Conservation (phyloP, 2,329 filamentous ascomycete genomes). For the Chaetomium globosum region DNA sequence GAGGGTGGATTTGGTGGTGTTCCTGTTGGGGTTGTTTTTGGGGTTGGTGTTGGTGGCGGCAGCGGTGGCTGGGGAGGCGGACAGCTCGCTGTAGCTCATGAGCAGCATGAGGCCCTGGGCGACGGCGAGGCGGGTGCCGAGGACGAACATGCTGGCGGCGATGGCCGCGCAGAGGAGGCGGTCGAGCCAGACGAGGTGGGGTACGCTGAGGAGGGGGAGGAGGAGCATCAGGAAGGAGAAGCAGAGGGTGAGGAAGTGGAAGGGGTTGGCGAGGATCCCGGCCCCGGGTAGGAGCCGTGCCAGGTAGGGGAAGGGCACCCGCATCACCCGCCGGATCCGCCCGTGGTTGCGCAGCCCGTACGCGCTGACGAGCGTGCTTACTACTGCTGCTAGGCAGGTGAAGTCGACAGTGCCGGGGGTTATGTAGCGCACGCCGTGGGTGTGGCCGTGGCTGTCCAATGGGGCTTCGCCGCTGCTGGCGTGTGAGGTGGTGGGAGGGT, state of each 20-base stretch:
- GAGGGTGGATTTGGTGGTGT: constrained; percentile 2
- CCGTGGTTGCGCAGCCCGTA: constrained; percentile 87
- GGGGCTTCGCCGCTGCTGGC: constrained; percentile 40
- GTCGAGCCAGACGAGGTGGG: constrained; percentile 83
- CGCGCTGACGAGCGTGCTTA: constrained; percentile 81
- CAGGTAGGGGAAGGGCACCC: constrained; percentile 66
- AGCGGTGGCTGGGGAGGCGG: constrained; percentile 14
- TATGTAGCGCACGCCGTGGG: constrained; percentile 50
- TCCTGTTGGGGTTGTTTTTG: constrained; percentile 5
- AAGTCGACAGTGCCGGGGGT: constrained; percentile 77
- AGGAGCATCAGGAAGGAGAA: constrained; percentile 77
- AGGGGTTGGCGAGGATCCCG: constrained; percentile 88
- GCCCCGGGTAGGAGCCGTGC: constrained; percentile 75
- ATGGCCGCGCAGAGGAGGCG: constrained; percentile 78
- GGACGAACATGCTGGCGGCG: constrained; percentile 81
- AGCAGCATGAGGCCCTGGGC: constrained; percentile 91
- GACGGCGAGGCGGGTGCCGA: constrained; percentile 81
- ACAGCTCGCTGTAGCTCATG: constrained; percentile 74
- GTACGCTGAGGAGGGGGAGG: constrained; percentile 75
- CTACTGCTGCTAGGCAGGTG: constrained; percentile 78
- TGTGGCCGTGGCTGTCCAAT: constrained; percentile 35
- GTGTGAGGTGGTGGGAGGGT: constrained; percentile 54
- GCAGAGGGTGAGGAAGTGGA: constrained; percentile 88
- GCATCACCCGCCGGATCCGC: constrained; percentile 88
- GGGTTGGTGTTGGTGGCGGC: constrained; percentile 15